These are phyloP conservation scores for Takashimella tepidaria DNA, from an alignment of 1,284 basidiomycete genomes.

Conservation along the genomic window DNA sequence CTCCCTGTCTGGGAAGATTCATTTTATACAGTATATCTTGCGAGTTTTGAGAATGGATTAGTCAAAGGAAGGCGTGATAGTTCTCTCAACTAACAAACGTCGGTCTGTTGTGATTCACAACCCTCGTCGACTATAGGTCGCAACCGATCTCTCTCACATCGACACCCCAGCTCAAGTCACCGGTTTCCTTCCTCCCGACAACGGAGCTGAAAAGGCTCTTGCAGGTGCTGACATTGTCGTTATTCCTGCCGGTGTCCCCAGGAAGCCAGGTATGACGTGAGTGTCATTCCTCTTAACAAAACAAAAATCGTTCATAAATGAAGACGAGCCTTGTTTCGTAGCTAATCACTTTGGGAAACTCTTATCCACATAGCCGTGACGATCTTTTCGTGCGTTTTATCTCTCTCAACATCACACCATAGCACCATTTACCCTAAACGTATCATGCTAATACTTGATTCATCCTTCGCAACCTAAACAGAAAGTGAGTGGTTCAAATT, in stretches of 20 bases:
- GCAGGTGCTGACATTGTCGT: conserved; percentile 65
- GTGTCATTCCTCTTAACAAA: conserved; percentile 40
- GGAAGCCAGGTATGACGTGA: conserved; percentile 67
- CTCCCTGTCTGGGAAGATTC: too few species aligned
- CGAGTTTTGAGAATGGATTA: too few species aligned
- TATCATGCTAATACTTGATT: too few species aligned
- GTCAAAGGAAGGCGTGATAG: too few species aligned
- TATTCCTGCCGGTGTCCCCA: conserved; percentile 94
- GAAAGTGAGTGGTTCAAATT: conserved; percentile 22
- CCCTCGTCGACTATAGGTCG: conserved; percentile 56
- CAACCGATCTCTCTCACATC: conserved; percentile 88
- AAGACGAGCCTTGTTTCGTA: background rate
- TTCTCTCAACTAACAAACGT: too few species aligned
- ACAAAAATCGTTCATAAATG: too few species aligned
- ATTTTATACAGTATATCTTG: too few species aligned
- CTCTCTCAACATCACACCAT: too few species aligned
- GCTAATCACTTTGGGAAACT: background rate
- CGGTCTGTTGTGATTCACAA: too few species aligned
- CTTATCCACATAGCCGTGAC: conserved; percentile 80
- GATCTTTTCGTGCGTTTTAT: conserved; percentile 82
- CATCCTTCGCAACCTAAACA: too few species aligned
- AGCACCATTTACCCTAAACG: too few species aligned
- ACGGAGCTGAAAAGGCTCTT: conserved; percentile 44
- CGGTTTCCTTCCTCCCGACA: conserved; percentile 49
- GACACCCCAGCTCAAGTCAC: conserved; percentile 78